phyloP scores from a whole-genome alignment of 805 yeast genomes.

The Yarrowia osloensis region DNA sequence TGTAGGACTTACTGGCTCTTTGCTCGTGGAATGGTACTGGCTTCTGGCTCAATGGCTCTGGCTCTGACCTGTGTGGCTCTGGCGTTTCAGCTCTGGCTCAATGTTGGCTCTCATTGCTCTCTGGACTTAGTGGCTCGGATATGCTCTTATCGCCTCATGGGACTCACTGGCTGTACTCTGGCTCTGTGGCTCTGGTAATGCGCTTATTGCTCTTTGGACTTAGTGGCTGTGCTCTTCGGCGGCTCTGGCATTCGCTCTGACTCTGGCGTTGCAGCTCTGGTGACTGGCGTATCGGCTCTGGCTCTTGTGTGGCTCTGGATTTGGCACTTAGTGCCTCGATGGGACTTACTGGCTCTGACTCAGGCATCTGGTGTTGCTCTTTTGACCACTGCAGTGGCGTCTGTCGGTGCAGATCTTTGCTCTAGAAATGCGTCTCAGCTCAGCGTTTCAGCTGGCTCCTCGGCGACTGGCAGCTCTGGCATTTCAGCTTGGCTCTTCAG shows the following conservation, averaged over 20 bases:
- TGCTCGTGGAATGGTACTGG: neutral
- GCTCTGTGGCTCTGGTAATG: too few relatives aligned
- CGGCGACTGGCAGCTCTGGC: slow-evolving; percentile 6
- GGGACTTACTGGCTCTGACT: slow-evolving; percentile 5
- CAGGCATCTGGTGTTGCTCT: neutral
- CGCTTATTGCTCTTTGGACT: too few relatives aligned
- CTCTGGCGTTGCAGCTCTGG: neutral
- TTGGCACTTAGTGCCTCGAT: neutral
- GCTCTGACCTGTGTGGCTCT: neutral
- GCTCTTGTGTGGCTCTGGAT: neutral
- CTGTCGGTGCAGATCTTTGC: neutral
- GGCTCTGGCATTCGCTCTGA: neutral
- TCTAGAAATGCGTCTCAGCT: slow-evolving; percentile 1
- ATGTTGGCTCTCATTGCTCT: neutral
- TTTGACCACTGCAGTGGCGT: neutral
- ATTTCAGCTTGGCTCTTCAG: slow-evolving; percentile 6
- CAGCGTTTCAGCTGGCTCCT: neutral
- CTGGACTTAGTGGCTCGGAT: neutral
- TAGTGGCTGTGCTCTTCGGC: too few relatives aligned
- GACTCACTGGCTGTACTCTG: neutral
- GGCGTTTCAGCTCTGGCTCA: neutral
- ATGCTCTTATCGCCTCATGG: neutral
- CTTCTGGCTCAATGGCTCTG: neutral
- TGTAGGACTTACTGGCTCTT: neutral
- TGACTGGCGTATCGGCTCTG: neutral